Evolutionary conservation across 257 asterid genomes (phyloP), one percentile per base, ranked within the genome.

Genomic region (Nicotiana paniculata): DNA sequence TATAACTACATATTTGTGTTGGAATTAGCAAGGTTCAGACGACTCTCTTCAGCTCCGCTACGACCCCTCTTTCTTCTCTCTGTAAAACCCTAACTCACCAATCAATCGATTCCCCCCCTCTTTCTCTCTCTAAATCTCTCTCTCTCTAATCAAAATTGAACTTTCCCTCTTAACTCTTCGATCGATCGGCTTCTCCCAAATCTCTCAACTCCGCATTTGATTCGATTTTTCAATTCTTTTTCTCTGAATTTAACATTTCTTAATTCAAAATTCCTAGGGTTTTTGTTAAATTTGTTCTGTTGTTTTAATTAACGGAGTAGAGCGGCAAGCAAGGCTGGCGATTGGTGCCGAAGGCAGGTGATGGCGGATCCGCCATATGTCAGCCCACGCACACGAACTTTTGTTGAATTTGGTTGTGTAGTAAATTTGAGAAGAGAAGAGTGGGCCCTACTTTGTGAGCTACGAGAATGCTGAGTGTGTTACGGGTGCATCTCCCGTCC

Each of bases 401-500:
- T 72, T 24, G 37, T 46, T 33, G 53, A 21, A 21, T 51, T 18
- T 28, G 57, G 39, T 33, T 51, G 46, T n/a, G 81, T 61, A 18
- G 75, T 85, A 83, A 88, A 53, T 81, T 61, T 53, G 84, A 81
- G 75, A 64, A 61, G 67, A 72, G n/a, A 33, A 79, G 81, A 58
- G 72, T 72, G 72, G 84, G 65, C 35, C 21, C 3, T 21, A 43
- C 48, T 62, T 67, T 79, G 82, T 67, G 74, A 88, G 17, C 28
- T 65, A 37, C 55, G 33, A 81, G 87, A 84, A 92, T 92, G 97
- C 93, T 92, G 90, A 92, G 87, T 83, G 92, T 92, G 90, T 82
- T 88, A 53, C 88, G 95, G 72, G 93, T 92, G 86, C 97, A 92
- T 88, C 90, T 96, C 74, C 98, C 99, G 69, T 92, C 99, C 69